Base-by-base conservation (phyloP, 768 basidiomycete genomes). In the Lactarius vividus region DNA sequence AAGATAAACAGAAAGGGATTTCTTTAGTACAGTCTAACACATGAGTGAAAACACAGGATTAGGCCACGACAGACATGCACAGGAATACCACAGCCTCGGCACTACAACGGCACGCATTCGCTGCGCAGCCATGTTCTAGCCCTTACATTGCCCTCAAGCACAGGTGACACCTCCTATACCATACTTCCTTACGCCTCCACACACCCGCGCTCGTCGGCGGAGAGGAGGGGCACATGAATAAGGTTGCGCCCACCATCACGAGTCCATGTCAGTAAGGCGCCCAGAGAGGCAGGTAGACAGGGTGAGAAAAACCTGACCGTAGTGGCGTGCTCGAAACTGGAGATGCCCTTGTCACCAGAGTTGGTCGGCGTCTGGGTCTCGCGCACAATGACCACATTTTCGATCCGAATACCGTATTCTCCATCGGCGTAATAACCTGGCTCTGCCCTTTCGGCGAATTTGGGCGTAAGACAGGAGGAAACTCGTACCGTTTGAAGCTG, bases 361-460 rank as follows among this genome's bases (percentile, higher is more conserved):
- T 84, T 83, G 73, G 86, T 84, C 9, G 80, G 84, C 1, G 93
- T 94, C 61, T 88, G 75, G 10, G 77, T 88, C 53, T 87, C 83
- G 57, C 84, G 82, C 5, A 96, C 90, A 23, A 96, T 79, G 28
- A 95, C 86, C 53, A 98, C 83, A 75, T 85, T 94, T 78, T 99
- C 96, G 71, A 96, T 92, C 4, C 97, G 88, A 71, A 98, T 94
- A 2, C 96, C 96, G 72, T 88, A 99, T 54, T 82, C 79, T 2
- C 94, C 96, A 71, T 98, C 95, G 9, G 85, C 87, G 74, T 97
- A 96, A 74, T 90, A 96, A 8, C 95, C 94, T 1, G 95, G 95
- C 70, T 96, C 95, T 86, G 69, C 35, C 23, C 39, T 37, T 57
- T 16, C 16, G 20, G 20, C 35, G 20, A 53, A 52, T 15, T 15